phyloP scores from a whole-genome alignment of 169 alveolate genomes.

The Eimeria necatrix region DNA sequence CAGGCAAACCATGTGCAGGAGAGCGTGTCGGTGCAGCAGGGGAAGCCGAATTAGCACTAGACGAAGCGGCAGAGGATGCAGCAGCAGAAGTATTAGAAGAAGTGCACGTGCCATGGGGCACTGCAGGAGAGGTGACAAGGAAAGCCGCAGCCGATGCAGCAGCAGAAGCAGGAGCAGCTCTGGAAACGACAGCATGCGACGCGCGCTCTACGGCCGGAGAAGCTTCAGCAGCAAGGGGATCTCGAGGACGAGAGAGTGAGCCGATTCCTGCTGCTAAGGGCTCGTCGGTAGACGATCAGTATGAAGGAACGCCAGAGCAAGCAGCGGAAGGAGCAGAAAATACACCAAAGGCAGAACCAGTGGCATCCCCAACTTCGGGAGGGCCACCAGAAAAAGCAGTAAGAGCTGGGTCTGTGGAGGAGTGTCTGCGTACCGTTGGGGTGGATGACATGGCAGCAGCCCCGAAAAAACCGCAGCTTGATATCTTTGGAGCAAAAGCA shows the following conservation, averaged over 20 bases:
- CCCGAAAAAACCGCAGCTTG: not conserved
- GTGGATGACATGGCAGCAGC: conserved; percentile 7
- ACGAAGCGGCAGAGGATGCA: not conserved
- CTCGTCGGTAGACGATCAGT: not conserved
- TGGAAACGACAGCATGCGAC: not conserved
- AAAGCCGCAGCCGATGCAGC: not conserved
- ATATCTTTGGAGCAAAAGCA: not conserved
- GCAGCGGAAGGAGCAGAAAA: conserved; percentile 47
- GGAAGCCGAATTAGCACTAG: not conserved
- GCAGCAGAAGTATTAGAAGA: not conserved
- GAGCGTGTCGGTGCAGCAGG: not conserved
- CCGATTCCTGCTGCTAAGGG: not conserved
- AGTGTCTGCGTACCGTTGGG: not conserved
- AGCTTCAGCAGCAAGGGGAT: not conserved
- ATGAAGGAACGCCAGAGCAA: not conserved
- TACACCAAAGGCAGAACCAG: not conserved
- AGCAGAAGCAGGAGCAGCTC: conserved; percentile 12
- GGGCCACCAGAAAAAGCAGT: conserved; percentile 3
- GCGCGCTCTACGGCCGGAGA: not conserved
- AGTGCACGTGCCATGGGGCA: not conserved
- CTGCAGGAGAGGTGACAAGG: not conserved
- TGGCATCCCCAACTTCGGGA: not conserved
- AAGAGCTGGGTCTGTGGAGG: not conserved
- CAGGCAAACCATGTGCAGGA: not conserved
- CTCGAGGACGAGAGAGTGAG: not conserved